Evolutionary conservation across 768 basidiomycete species (phyloP).

Genomic region (Grammothele lineata): DNA sequence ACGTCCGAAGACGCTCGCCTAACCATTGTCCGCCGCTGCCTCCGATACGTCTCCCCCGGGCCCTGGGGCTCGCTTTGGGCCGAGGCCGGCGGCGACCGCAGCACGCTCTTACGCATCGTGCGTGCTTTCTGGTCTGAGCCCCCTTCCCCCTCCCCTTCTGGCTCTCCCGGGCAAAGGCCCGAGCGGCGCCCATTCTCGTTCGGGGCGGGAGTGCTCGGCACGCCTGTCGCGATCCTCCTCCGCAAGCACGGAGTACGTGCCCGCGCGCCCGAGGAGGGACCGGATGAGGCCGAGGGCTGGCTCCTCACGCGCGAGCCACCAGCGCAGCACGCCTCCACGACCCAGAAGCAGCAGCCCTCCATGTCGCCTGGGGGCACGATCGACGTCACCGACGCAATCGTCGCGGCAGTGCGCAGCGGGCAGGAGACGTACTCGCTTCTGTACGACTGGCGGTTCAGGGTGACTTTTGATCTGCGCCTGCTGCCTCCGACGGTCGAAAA

Average conservation of each 20-base stretch:
- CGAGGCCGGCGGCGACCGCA: conserved; percentile 50
- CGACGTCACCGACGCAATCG: conserved; percentile 38
- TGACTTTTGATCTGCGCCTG: conserved; percentile 40
- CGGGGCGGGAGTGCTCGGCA: conserved; percentile 64
- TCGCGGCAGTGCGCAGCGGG: conserved; percentile 11
- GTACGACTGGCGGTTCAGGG: conserved; percentile 63
- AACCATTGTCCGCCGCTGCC: conserved; percentile 35
- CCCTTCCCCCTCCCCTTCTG: neutral
- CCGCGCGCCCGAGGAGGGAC: conserved; percentile 13
- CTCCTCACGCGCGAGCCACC: conserved; percentile 56
- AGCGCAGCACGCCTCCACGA: conserved; percentile 22
- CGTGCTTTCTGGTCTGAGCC: conserved; percentile 38
- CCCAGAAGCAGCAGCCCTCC: conserved; percentile 23
- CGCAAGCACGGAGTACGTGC: neutral
- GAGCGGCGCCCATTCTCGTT: conserved; percentile 40
- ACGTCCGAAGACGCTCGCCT: conserved; percentile 17
- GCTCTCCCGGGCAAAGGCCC: conserved; percentile 1
- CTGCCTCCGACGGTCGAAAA: conserved; percentile 38
- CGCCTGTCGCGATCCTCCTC: conserved; percentile 40
- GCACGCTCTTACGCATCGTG: conserved; percentile 45
- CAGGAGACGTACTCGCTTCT: conserved; percentile 32
- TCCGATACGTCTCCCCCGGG: conserved; percentile 67
- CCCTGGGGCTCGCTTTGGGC: conserved; percentile 74
- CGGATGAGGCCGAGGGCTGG: conserved; percentile 37
- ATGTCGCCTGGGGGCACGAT: conserved; percentile 17